A percentile compares a stretch with the other conserved stretches of the same genome.
These are phyloP conservation scores for Sporopachydermia lactativora DNA, from an alignment of 805 yeast genomes.

Conservation along the genomic window DNA sequence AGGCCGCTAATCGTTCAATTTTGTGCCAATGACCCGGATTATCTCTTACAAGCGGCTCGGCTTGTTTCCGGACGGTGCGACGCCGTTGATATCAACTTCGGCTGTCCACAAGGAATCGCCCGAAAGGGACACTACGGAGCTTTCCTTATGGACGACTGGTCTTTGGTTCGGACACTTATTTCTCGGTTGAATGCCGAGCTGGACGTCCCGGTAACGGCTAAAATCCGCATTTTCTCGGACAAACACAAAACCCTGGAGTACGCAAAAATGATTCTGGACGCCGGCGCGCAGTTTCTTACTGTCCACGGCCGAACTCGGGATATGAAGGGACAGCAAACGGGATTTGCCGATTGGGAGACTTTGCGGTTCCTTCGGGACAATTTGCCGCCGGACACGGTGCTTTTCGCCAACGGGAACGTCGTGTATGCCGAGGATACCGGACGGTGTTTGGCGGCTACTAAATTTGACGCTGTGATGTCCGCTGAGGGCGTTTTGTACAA, in stretches of 20 bases:
- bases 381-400: constrained; percentile 65
- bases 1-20: constrained; percentile 89
- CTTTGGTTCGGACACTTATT: constrained; percentile 56
- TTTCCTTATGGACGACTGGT: constrained; percentile 96
- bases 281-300: constrained; percentile 93
- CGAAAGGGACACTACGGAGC: constrained; percentile 91
- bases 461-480: constrained; percentile 89
- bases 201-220: constrained; percentile 86
- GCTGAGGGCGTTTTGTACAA: constrained; percentile 93
- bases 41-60: constrained; percentile 66
- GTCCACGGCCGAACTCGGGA: constrained; percentile 95
- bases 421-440: constrained; percentile 74
- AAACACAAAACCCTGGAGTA: constrained; percentile 72
- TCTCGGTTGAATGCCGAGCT: constrained; percentile 59
- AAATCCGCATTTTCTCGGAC: constrained; percentile 80
- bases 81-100: constrained; percentile 90
- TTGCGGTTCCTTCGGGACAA: constrained; percentile 65
- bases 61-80: constrained; percentile 75
- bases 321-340: constrained; percentile 95
- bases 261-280: constrained; percentile 75
- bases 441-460: constrained; percentile 47
- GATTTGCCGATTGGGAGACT: constrained; percentile 86
- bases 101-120: constrained; percentile 98
- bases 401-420: constrained; percentile 92
- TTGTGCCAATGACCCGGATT: constrained; percentile 92